phyloP scores from a whole-genome alignment of 768 basidiomycete species.

The Mycena olivaceomarginata region DNA sequence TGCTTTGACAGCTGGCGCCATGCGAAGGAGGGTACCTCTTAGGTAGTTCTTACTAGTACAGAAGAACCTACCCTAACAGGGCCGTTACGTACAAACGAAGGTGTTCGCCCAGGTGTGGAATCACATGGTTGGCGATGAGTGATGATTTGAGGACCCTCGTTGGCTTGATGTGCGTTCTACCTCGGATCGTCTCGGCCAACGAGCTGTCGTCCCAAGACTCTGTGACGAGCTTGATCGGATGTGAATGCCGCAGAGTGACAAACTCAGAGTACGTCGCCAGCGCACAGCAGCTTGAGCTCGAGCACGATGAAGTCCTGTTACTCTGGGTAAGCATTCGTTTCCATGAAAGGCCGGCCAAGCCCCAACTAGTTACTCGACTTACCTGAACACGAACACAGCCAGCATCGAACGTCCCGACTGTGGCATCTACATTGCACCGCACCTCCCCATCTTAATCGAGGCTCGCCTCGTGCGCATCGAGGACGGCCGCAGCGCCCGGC shows the following conservation, averaged over 20 bases:
- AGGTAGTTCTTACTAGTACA: no score
- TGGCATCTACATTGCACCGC: not conserved
- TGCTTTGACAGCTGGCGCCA: no score
- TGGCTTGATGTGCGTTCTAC: not conserved
- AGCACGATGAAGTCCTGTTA: conserved; percentile 37
- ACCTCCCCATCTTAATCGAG: conserved; percentile 26
- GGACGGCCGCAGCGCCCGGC: conserved; percentile 4
- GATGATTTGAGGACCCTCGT: no score
- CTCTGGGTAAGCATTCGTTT: not conserved
- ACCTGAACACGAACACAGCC: conserved; percentile 33
- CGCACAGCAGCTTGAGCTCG: conserved; percentile 21
- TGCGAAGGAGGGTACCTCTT: no score
- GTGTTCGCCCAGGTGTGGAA: no score
- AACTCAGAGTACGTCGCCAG: conserved; percentile 1
- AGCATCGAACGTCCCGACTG: conserved; percentile 36
- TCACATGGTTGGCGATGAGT: no score
- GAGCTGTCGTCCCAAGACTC: conserved; percentile 37
- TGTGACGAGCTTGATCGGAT: conserved; percentile 42
- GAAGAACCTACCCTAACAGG: no score
- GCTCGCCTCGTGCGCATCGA: conserved; percentile 18
- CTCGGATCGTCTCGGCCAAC: conserved; percentile 8
- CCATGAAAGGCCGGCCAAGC: no score
- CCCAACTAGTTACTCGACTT: not conserved
- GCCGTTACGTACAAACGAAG: no score
- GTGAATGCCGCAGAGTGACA: conserved; percentile 21